A percentile compares a stretch with the other conserved stretches of the same genome.
phyloP scores from a whole-genome alignment of 1,284 basidiomycete species.

The Phylloporus sp. region DNA sequence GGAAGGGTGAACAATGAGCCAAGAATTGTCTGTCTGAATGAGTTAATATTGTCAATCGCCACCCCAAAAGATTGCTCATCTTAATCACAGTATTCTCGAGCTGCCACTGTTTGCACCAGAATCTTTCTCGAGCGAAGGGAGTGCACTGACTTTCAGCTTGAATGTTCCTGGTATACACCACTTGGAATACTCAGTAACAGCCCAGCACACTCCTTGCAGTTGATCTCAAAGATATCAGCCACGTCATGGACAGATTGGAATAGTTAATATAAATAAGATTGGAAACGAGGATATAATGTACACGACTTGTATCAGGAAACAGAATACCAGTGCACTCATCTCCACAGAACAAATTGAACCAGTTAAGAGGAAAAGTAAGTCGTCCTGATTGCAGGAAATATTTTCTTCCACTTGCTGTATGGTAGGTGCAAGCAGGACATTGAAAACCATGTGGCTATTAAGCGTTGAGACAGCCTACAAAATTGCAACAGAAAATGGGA shows the following conservation, averaged over 20 bases:
- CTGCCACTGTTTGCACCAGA: slow-evolving; percentile 68
- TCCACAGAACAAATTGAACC: too few relatives aligned
- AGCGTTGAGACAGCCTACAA: too few relatives aligned
- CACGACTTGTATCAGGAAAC: too few relatives aligned
- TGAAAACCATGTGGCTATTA: too few relatives aligned
- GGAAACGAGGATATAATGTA: too few relatives aligned
- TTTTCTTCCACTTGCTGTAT: too few relatives aligned
- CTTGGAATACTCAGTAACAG: slow-evolving; percentile 88
- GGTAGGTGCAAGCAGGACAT: too few relatives aligned
- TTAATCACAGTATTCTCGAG: slow-evolving; percentile 82
- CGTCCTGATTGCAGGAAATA: too few relatives aligned
- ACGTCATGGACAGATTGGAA: slow-evolving; percentile 80
- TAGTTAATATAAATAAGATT: too few relatives aligned
- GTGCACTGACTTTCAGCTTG: slow-evolving; percentile 67
- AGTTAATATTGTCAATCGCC: slow-evolving; percentile 1
- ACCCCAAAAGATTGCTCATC: slow-evolving; percentile 42
- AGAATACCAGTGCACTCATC: too few relatives aligned
- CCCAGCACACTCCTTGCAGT: slow-evolving; percentile 93
- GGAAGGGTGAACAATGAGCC: slow-evolving; percentile 81
- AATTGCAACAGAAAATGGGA: too few relatives aligned
- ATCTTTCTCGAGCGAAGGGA: slow-evolving; percentile 47
- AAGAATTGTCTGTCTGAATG: slow-evolving; percentile 65
- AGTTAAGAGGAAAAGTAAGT: too few relatives aligned
- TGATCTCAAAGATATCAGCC: slow-evolving; percentile 92
- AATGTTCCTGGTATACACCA: slow-evolving; percentile 88